Conservation (phyloP, 2,329 filamentous ascomycete genomes). For the Penicillium sp. region DNA sequence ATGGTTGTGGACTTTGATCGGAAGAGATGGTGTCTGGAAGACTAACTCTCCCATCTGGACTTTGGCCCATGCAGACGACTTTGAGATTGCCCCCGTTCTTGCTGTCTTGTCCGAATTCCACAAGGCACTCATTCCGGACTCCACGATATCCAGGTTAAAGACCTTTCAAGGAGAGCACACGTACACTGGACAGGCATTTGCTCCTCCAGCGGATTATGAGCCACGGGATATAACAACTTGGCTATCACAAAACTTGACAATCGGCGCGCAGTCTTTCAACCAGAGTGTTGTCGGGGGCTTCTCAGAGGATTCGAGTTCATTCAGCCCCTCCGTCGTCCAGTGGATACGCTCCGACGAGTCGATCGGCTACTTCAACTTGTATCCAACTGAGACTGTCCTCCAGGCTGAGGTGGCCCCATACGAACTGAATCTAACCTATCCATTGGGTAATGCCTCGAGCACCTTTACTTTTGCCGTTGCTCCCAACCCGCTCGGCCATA, state of each 20-base stretch:
- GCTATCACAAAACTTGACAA: constrained; percentile 61
- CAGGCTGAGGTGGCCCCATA: constrained; percentile 49
- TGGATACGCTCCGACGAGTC: constrained; percentile 53
- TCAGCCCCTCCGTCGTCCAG: constrained; percentile 65
- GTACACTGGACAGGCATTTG: constrained; percentile 59
- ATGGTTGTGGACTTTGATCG: constrained; percentile 61
- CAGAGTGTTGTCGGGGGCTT: constrained; percentile 63
- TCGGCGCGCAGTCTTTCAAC: constrained; percentile 64
- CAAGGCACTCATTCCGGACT: constrained; percentile 40
- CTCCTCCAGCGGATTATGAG: constrained; percentile 62
- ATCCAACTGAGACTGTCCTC: constrained; percentile 48
- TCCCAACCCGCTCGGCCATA: constrained; percentile 21
- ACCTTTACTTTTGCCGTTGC: constrained; percentile 34
- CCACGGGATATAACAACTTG: constrained; percentile 65
- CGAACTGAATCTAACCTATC: constrained; percentile 59
- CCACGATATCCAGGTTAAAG: constrained; percentile 36
- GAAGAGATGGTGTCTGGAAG: constrained; percentile 28
- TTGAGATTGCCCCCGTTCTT: constrained; percentile 62
- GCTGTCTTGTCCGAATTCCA: constrained; percentile 60
- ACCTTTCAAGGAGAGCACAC: constrained; percentile 60
- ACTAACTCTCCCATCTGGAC: constrained; percentile 47
- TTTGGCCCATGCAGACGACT: constrained; percentile 66
- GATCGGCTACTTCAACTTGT: constrained; percentile 37
- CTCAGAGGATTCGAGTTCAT: constrained; percentile 56
- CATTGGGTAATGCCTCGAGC: constrained; percentile 43